Percentiles rank a stretch among this genome's conserved stretches.
Evolutionary conservation across 106 monocot genomes (phyloP).

Genomic region (Allium sativum): DNA sequence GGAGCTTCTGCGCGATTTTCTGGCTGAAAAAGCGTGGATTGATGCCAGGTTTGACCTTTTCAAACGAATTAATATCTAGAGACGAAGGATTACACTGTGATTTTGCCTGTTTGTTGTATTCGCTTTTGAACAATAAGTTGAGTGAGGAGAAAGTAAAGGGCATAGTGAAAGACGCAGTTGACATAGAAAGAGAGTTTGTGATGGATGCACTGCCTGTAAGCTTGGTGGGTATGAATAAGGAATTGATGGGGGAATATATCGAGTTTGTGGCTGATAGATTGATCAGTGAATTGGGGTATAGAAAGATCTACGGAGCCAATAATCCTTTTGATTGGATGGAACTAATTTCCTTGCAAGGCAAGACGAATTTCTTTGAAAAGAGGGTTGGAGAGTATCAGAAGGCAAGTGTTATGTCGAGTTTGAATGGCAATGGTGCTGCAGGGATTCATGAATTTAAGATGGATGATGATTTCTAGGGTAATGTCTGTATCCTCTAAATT

Average conservation of each 20-base stretch:
- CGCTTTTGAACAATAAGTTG: conserved; percentile 13
- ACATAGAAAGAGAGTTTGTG: conserved; percentile 12
- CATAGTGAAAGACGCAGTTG: conserved; percentile 5
- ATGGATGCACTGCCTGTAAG: conserved; percentile 4
- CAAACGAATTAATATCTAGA: conserved; percentile 44
- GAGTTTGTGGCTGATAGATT: conserved; percentile 12
- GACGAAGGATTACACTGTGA: conserved; percentile 58
- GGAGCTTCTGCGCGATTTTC: conserved; percentile 59
- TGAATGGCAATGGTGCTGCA: conserved; percentile 5
- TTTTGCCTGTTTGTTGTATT: conserved; percentile 37
- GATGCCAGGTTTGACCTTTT: conserved; percentile 49
- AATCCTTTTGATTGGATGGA: conserved; percentile 9
- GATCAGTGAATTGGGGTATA: background rate
- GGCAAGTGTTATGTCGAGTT: conserved; percentile 3
- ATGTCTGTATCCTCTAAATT: background rate
- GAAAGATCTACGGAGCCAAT: conserved; percentile 1
- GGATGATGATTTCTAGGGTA: conserved; percentile 5
- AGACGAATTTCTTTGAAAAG: conserved; percentile 7
- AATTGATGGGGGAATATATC: conserved; percentile 11
- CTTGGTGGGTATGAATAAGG: conserved; percentile 7
- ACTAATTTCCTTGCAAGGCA: conserved; percentile 1
- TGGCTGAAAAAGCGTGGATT: conserved; percentile 69
- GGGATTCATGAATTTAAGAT: conserved; percentile 2
- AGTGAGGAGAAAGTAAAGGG: conserved; percentile 17
- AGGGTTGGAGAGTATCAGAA: conserved; percentile 7